Base-by-base conservation (phyloP, 139 green algal species). In the Edaphochlamys debaryana region DNA sequence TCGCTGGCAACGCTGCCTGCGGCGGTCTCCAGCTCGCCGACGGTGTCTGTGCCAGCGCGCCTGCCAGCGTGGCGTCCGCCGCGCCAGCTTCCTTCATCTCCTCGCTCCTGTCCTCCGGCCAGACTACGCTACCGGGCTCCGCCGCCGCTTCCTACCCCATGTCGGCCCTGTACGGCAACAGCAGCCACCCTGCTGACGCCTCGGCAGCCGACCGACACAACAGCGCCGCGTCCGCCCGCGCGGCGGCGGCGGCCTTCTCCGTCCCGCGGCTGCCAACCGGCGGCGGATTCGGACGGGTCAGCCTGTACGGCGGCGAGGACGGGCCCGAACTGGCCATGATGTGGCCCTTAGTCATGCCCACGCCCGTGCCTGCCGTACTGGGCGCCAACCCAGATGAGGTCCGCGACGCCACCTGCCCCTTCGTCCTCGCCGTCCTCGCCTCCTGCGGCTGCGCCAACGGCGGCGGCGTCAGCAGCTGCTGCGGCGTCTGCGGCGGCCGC, bases 311-410 rank as follows among this genome's bases (percentile, higher is more conserved):
- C 45, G 45, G 45, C 34, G 34, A 20, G 4, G 3, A 3, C 8
- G 67, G 67, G 0, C 67, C 37, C 8, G 67, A 72, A 38, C 67
- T 72, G 25, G 1, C 67, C 30, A 72, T 72, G 67, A 9, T 52
- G 23, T 72, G 67, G 67, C 67, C 67, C 8, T 23, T 72, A 25
- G 37, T 72, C 67, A 72, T 72, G 67, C 67, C 67, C 38, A 72
- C 67, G 5, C 20, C 67, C 37, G 67, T 72, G 67, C 37, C 67
- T 0, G 67, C 67, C n/a, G 38, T 50, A 23, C 38, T 50, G 23
- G 37, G 9, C 22, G 37, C 13, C 38, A 38, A 23, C 67, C 23
- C 3, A 11, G 37, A 13, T 4, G 67, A 0, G 25, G 22, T 0
- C 67, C 5, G 4, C 67, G 37, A 23, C 37, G 1, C 67, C 23